Base-by-base conservation (phyloP, 1,284 basidiomycete species). In the Takashimella koratensis region DNA sequence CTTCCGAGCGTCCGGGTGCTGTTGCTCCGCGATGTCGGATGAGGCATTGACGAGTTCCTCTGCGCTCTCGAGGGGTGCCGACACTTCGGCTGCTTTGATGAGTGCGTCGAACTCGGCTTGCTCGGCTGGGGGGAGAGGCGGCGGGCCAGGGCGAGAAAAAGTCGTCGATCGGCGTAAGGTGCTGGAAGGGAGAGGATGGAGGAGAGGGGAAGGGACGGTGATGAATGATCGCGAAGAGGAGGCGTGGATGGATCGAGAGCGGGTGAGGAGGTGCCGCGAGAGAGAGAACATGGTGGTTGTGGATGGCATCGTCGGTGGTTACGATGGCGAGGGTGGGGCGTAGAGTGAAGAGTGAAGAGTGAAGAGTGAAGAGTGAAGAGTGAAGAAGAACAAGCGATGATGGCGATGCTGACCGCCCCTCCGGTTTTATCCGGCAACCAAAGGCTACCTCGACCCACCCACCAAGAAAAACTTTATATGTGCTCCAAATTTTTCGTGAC, bases 1-100 rank as follows among this genome's bases (percentile, higher is more conserved):
- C 75, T 73, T 67, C 64, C 70, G 64, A 66, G 75, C 68, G 76
- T 76, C 73, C 71, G 58, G 81, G 80, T 77, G 84, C 75, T 65
- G 72, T 78, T 62, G 73, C 79, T 57, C 84, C 51, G 53, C 52
- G 21, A 45, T 43, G 19, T 47, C 51, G 26, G 56, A 45, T 24
- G 56, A 50, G 6, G 49, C 48, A 22, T 58, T 47, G 6, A 55
- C 53, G 8, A 49, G 26, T 16, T 22, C 19, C 1, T 39, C 45
- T 12, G 30, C 30, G 46, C 10, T 11, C 12, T 58, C 58, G 13
- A 50, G 46, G 2, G 62, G 54, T 10, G 56, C 49, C 2, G 65
- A 59, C 20, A 56, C 54, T 47, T 68, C 60, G 39, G 71, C 68
- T 5, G 63, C 63, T 54, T 73, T 74, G 39, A 74, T 54, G 21